phyloP scores from a whole-genome alignment of 257 asterid genomes.

The Penstemon newberryi region DNA sequence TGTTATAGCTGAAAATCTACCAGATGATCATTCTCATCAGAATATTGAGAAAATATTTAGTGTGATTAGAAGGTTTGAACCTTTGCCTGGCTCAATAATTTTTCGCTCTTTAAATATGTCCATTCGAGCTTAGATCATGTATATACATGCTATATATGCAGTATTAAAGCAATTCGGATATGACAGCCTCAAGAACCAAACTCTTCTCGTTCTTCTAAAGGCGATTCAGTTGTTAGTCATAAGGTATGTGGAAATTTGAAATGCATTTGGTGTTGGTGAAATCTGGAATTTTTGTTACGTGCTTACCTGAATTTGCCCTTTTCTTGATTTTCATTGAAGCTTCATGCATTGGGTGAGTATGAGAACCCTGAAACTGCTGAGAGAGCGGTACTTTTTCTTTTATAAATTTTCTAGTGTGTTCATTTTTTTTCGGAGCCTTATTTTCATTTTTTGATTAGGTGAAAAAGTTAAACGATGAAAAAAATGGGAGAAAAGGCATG shows the following conservation, averaged over 20 bases:
- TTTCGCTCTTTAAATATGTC: neutral
- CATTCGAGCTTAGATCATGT: neutral
- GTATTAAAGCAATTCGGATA: slow-evolving; percentile 80
- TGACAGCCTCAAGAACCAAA: slow-evolving; percentile 92
- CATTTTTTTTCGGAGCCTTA: neutral
- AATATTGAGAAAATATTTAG: slow-evolving; percentile 87
- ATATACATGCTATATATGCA: slow-evolving; percentile 23
- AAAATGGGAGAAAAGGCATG: slow-evolving; percentile 94
- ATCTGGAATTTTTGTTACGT: neutral
- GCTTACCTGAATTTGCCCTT: neutral
- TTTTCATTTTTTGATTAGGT: slow-evolving; percentile 42
- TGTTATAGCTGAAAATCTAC: slow-evolving; percentile 88
- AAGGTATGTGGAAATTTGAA: slow-evolving; percentile 44
- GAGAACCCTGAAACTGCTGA: slow-evolving; percentile 84
- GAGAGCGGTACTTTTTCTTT: slow-evolving; percentile 60
- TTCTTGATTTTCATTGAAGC: slow-evolving; percentile 37
- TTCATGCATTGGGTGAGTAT: slow-evolving; percentile 87
- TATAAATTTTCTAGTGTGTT: neutral
- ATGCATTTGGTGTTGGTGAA: neutral
- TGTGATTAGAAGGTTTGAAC: slow-evolving; percentile 72
- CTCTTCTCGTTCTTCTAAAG: slow-evolving; percentile 63
- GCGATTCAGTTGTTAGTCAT: slow-evolving; percentile 71
- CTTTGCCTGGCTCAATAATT: neutral
- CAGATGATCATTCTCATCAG: slow-evolving; percentile 97
- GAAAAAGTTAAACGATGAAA: slow-evolving; percentile 80